Percentiles rank a stretch among this genome's conserved stretches.
These are phyloP conservation scores for Sistotremastrum suecicum DNA, from an alignment of 768 basidiomycete species.

Conservation along the genomic window DNA sequence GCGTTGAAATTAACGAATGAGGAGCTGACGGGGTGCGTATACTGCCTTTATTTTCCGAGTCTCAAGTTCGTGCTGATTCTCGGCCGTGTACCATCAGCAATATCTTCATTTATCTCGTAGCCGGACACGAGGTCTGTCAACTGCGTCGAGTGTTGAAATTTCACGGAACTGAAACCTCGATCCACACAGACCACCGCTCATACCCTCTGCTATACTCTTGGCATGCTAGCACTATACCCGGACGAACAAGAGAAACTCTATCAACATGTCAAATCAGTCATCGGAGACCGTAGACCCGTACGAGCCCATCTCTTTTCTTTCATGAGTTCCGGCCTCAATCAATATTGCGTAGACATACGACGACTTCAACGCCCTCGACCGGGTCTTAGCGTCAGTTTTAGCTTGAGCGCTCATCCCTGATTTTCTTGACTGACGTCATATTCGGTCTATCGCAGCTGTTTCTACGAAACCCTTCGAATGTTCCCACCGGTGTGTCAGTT, in stretches of 20 bases:
- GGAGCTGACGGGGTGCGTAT: constrained; percentile 24
- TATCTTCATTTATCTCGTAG: constrained; percentile 33
- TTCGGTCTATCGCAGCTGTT: constrained; percentile 20
- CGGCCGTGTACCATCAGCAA: constrained; percentile 12
- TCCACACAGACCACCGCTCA: constrained; percentile 21
- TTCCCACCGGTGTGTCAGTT: constrained; percentile 27
- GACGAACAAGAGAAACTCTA: constrained; percentile 28
- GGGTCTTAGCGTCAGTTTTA: constrained; percentile 14
- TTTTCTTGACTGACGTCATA: neutral
- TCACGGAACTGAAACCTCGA: neutral
- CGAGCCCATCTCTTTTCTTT: neutral
- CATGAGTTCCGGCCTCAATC: neutral
- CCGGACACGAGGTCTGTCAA: constrained; percentile 38
- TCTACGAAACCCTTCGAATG: constrained; percentile 36
- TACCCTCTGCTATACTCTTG: constrained; percentile 28
- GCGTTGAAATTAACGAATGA: constrained; percentile 23
- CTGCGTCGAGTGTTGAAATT: neutral
- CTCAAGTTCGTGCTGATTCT: neutral
- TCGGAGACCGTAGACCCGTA: constrained; percentile 19
- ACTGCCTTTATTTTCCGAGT: neutral
- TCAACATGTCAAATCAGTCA: constrained; percentile 19
- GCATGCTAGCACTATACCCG: constrained; percentile 32
- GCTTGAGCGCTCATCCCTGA: neutral
- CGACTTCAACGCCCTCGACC: constrained; percentile 13
- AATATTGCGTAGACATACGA: constrained; percentile 14